Conservation (phyloP, 1,284 basidiomycete genomes). For the Jaminaea rosea region DNA sequence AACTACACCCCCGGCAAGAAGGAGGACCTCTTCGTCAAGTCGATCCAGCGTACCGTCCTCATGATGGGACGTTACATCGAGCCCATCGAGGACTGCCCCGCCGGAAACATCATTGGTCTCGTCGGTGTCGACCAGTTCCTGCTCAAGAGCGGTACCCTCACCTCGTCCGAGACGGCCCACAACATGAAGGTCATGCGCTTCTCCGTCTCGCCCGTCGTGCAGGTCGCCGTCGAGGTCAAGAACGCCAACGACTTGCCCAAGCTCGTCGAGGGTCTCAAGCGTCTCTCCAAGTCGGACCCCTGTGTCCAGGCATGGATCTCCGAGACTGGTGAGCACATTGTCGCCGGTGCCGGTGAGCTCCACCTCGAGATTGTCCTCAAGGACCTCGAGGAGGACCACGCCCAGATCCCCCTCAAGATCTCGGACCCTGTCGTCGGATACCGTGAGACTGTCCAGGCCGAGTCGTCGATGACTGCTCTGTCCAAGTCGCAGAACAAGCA, state of each 20-base stretch:
- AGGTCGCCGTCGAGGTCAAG: slow-evolving; percentile 99
- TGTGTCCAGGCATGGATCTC: slow-evolving; percentile 94
- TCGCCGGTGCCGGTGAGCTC: slow-evolving; percentile 97
- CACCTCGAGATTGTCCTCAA: slow-evolving; percentile 99
- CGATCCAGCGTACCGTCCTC: slow-evolving; percentile 94
- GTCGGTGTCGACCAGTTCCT: slow-evolving; percentile 99
- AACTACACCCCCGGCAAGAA: slow-evolving; percentile 99
- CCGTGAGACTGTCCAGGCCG: slow-evolving; percentile 92
- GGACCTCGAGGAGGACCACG: slow-evolving; percentile 99
- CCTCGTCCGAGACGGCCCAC: slow-evolving; percentile 94
- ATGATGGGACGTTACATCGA: slow-evolving; percentile 99
- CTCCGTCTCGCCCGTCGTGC: slow-evolving; percentile 92
- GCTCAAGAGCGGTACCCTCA: slow-evolving; percentile 93
- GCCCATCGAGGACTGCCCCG: slow-evolving; percentile 97
- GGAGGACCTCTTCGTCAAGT: slow-evolving; percentile 96
- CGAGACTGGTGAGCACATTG: slow-evolving; percentile 94
- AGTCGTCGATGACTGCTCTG: slow-evolving; percentile 89
- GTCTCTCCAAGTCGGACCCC: slow-evolving; percentile 98
- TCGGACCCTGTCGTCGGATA: slow-evolving; percentile 98
- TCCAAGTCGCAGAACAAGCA: slow-evolving; percentile 99
- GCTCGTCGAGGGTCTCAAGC: slow-evolving; percentile 99
- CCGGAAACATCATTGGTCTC: slow-evolving; percentile 97
- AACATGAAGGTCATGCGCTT: slow-evolving; percentile 99
- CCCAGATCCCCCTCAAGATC: slow-evolving; percentile 96
- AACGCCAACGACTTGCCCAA: slow-evolving; percentile 98